Percentiles rank a stretch among this genome's conserved stretches.
Evolutionary conservation across 495 filamentous ascomycete genomes (phyloP).

Genomic region (Ramalina intermedia): DNA sequence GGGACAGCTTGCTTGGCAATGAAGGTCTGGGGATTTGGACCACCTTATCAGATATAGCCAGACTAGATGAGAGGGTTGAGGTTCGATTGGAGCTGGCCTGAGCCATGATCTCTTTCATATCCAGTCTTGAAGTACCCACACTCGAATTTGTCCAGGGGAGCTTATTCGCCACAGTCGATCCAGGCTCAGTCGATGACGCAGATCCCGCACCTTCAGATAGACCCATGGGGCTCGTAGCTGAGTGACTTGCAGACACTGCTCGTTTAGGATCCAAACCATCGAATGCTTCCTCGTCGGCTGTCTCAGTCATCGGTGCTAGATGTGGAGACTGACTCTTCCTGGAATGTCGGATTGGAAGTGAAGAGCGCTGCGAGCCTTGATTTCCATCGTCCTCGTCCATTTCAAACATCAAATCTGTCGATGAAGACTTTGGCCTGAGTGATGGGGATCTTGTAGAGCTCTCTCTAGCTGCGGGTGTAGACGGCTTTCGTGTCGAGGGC

Average conservation of each 20-base stretch:
- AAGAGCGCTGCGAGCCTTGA: background rate
- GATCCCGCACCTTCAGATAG: background rate
- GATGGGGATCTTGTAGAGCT: slow-evolving; percentile 36
- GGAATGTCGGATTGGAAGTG: background rate
- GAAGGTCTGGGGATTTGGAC: slow-evolving; percentile 16
- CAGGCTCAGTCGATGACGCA: slow-evolving; percentile 2
- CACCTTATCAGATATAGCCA: slow-evolving; percentile 32
- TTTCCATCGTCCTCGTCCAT: slow-evolving; percentile 66
- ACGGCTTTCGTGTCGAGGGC: slow-evolving; percentile 38
- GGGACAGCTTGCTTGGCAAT: slow-evolving; percentile 47
- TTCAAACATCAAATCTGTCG: slow-evolving; percentile 75
- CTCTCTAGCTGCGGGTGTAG: slow-evolving; percentile 31
- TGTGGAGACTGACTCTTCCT: background rate
- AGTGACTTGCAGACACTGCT: slow-evolving; percentile 10
- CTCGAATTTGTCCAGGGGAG: slow-evolving; percentile 47
- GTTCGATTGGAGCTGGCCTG: slow-evolving; percentile 48
- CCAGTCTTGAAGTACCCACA: slow-evolving; percentile 47
- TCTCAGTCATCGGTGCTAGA: no score
- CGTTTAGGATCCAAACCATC: slow-evolving; percentile 21
- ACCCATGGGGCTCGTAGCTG: background rate
- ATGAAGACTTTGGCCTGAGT: slow-evolving; percentile 49
- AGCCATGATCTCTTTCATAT: slow-evolving; percentile 72
- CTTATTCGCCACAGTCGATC: background rate
- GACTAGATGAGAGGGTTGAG: slow-evolving; percentile 60
- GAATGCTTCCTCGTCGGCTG: slow-evolving; percentile 3